Evolutionary conservation across 805 yeast species (phyloP).

Genomic region (Limtongozyma cylindracea): DNA sequence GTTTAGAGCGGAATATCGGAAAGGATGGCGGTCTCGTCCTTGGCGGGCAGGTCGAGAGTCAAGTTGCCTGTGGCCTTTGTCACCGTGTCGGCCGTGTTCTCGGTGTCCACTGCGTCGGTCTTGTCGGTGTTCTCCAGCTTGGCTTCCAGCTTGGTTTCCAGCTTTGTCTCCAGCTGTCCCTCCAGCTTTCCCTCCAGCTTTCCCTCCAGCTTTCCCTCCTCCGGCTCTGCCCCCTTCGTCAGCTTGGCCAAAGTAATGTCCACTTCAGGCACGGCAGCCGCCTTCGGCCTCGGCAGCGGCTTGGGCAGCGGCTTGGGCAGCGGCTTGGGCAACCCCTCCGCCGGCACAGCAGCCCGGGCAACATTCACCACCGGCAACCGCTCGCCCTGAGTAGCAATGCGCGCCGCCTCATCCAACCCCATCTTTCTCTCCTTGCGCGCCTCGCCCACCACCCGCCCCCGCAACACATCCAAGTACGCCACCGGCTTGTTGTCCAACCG

Average conservation of each 20-base stretch:
- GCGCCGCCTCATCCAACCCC: too few relatives aligned
- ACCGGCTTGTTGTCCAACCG: too few relatives aligned
- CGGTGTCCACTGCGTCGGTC: neutral
- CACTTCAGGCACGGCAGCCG: neutral
- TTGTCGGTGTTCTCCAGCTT: constrained; percentile 1
- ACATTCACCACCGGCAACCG: too few relatives aligned
- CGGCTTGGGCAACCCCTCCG: too few relatives aligned
- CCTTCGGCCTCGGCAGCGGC: constrained; percentile 1
- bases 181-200: constrained; percentile 1
- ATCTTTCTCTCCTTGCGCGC: too few relatives aligned
- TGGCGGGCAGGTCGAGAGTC: neutral
- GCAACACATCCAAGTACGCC: too few relatives aligned
- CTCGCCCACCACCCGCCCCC: too few relatives aligned
- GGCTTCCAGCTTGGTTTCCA: constrained; percentile 1
- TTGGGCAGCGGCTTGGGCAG: constrained; percentile 1
- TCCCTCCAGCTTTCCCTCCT: constrained; percentile 1
- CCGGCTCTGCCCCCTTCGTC: neutral
- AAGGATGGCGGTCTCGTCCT: too few relatives aligned
- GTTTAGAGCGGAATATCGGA: too few relatives aligned
- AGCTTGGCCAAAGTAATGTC: too few relatives aligned
- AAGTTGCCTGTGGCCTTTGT: neutral
- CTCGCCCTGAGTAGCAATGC: too few relatives aligned
- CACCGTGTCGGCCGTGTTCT: neutral
- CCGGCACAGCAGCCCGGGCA: too few relatives aligned
- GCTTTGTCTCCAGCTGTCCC: constrained; percentile 1